Percentiles rank a stretch among this genome's conserved stretches.
phyloP scores from a whole-genome alignment of 345 rosid genomes.

The Syzygium grande region DNA sequence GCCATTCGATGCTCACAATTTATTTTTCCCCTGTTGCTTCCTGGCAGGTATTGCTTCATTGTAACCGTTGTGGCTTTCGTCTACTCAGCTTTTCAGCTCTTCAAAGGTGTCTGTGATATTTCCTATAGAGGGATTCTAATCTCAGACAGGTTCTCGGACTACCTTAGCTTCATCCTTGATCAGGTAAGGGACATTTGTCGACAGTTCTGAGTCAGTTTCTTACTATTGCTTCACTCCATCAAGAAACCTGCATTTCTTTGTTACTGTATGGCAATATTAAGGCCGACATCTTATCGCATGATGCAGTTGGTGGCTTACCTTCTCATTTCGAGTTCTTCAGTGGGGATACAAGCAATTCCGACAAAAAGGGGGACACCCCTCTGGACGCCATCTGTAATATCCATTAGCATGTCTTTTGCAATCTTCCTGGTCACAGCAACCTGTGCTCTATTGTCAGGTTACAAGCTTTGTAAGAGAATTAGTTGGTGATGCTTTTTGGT shows the following conservation, averaged over 20 bases:
- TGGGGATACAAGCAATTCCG: conserved; percentile 34
- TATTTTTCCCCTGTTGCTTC: not conserved
- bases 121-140: conserved; percentile 56
- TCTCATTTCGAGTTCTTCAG: conserved; percentile 56
- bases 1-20: not conserved
- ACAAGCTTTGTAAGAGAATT: conserved; percentile 84
- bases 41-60: conserved; percentile 55
- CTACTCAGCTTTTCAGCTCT: conserved; percentile 59
- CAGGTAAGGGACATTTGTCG: conserved; percentile 27
- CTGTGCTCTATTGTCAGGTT: conserved; percentile 51
- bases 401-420: conserved; percentile 37
- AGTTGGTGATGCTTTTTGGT: conserved; percentile 27
- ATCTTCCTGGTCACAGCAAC: conserved; percentile 33
- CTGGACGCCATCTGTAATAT: conserved; percentile 28
- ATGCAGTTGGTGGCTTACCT: conserved; percentile 52
- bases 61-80: conserved; percentile 32
- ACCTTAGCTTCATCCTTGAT: conserved; percentile 54
- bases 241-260: not conserved
- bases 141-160: conserved; percentile 57
- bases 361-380: conserved; percentile 17
- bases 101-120: conserved; percentile 61
- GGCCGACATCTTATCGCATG: not conserved
- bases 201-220: not conserved
- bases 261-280: not conserved
- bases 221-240: not conserved